phyloP scores from a whole-genome alignment of 2,329 filamentous ascomycete species.

The Ophiosphaerella korrae region DNA sequence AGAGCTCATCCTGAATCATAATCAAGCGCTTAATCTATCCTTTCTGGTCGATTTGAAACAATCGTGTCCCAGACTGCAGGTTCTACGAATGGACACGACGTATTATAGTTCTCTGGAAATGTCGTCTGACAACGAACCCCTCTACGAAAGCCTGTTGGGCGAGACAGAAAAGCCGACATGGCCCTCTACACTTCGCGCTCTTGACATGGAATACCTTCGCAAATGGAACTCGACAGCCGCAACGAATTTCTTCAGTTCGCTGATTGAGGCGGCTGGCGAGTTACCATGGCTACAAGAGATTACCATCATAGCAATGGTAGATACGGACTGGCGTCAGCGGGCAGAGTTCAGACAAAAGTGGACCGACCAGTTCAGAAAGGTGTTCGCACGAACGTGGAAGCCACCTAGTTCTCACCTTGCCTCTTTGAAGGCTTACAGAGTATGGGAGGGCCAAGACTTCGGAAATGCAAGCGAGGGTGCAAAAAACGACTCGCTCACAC shows the following conservation, averaged over 20 bases:
- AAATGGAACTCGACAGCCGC: slow-evolving; percentile 74
- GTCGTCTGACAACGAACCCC: slow-evolving; percentile 73
- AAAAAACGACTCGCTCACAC: slow-evolving; percentile 30
- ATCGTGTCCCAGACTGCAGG: slow-evolving; percentile 72
- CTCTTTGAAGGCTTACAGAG: slow-evolving; percentile 50
- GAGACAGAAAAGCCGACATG: slow-evolving; percentile 73
- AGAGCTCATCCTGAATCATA: slow-evolving; percentile 74
- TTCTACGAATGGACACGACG: slow-evolving; percentile 76
- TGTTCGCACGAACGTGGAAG: slow-evolving; percentile 63
- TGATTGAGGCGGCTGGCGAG: slow-evolving; percentile 71
- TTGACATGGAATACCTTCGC: slow-evolving; percentile 78
- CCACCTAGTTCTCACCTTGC: slow-evolving; percentile 52
- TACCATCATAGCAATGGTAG: slow-evolving; percentile 72
- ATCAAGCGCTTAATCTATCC: slow-evolving; percentile 74
- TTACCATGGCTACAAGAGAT: slow-evolving; percentile 72
- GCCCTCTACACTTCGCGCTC: slow-evolving; percentile 71
- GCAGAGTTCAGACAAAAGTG: slow-evolving; percentile 79
- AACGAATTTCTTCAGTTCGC: slow-evolving; percentile 76
- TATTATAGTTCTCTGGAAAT: slow-evolving; percentile 74
- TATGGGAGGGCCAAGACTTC: slow-evolving; percentile 41
- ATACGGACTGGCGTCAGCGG: slow-evolving; percentile 79
- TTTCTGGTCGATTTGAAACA: slow-evolving; percentile 71
- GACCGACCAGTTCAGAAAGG: slow-evolving; percentile 69
- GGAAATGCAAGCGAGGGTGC: neutral
- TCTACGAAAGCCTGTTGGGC: slow-evolving; percentile 70